phyloP scores from a whole-genome alignment of 345 rosid genomes.

The Citrus glauca region DNA sequence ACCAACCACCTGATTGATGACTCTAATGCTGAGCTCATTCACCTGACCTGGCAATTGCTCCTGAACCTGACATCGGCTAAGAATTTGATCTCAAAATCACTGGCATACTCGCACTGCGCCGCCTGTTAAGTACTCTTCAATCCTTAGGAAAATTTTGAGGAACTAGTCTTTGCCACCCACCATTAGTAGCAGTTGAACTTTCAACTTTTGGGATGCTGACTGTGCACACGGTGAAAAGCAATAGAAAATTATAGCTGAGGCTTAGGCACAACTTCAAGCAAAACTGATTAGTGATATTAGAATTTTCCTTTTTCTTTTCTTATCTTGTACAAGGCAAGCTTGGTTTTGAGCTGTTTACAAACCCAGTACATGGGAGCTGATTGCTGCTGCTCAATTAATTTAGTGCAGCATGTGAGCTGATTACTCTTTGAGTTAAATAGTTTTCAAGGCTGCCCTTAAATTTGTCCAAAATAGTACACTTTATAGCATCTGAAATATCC shows the following conservation, averaged over 20 bases:
- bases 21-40: not conserved
- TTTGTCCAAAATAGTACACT: not conserved
- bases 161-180: conserved; percentile 29
- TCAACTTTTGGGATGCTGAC: conserved; percentile 10
- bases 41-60: conserved; percentile 20
- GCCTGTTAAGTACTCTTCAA: conserved; percentile 15
- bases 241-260: not conserved
- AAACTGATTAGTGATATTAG: not conserved
- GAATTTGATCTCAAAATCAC: conserved; percentile 9
- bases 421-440: too few relatives aligned
- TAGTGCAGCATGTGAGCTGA: too few relatives aligned
- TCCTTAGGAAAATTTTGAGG: conserved; percentile 33
- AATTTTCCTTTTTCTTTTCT: too few relatives aligned
- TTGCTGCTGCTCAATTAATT: too few relatives aligned
- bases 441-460: not conserved
- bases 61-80: conserved; percentile 8
- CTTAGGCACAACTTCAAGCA: not conserved
- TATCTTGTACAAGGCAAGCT: conserved; percentile 5
- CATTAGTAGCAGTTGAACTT: conserved; percentile 21
- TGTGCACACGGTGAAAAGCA: not conserved
- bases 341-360: too few relatives aligned
- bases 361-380: too few relatives aligned
- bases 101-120: conserved; percentile 8
- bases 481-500: not conserved
- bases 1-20: not conserved